Percentiles rank a stretch among this genome's conserved stretches.
Evolutionary conservation across 140 eudicot species (phyloP).

Genomic region (Ambrosia hybrid): DNA sequence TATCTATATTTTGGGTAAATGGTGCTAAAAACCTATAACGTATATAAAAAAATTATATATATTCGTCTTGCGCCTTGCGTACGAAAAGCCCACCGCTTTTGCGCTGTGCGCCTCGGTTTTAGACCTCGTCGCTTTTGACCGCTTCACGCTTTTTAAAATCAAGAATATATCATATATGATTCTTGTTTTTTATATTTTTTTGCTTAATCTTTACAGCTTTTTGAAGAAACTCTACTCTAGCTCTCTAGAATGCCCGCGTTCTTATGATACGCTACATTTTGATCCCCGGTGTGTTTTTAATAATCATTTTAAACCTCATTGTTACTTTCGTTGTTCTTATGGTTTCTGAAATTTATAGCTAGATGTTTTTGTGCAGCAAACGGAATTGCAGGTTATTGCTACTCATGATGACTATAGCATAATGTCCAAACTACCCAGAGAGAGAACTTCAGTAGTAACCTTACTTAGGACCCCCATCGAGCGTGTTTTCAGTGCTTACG

Average conservation of each 20-base stretch:
- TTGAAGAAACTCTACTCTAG: slow-evolving; percentile 66
- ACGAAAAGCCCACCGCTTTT: too few species aligned
- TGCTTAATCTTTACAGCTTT: slow-evolving; percentile 47
- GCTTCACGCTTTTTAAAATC: too few species aligned
- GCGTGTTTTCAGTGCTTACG: slow-evolving; percentile 89
- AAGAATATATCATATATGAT: neutral
- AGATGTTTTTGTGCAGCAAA: slow-evolving; percentile 57
- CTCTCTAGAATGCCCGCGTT: slow-evolving; percentile 79
- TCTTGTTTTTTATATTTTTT: neutral
- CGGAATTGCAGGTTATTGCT: slow-evolving; percentile 60
- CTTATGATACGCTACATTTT: slow-evolving; percentile 83
- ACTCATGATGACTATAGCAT: slow-evolving; percentile 98
- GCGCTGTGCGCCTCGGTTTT: too few species aligned
- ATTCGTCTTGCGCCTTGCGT: too few species aligned
- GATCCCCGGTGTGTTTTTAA: slow-evolving; percentile 73
- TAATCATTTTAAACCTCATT: neutral
- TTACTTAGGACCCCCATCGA: slow-evolving; percentile 86
- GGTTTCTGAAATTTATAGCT: slow-evolving; percentile 1
- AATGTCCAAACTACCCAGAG: slow-evolving; percentile 73
- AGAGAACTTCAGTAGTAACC: slow-evolving; percentile 83
- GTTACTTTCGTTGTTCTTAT: neutral
- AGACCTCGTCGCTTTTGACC: too few species aligned
- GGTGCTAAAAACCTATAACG: too few species aligned
- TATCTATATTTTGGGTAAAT: too few species aligned
- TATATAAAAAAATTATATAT: too few species aligned